Percentiles rank a stretch among this genome's conserved stretches.
These are phyloP conservation scores for Fagopyrum esculentum DNA, from an alignment of 148 eudicot genomes.

Conservation along the genomic window DNA sequence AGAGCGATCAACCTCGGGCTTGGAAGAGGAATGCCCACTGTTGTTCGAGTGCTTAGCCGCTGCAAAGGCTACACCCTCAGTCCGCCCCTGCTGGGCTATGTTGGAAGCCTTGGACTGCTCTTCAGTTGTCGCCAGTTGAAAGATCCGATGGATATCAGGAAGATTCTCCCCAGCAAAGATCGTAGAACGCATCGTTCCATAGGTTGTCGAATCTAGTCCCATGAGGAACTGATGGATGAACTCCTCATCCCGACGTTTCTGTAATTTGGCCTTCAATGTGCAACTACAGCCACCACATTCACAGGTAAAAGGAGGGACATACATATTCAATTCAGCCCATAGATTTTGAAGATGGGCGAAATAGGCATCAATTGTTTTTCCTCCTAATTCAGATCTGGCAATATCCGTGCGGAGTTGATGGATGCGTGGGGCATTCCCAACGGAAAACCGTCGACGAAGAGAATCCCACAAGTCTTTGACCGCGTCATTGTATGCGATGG, in stretches of 20 bases:
- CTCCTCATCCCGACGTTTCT: not conserved
- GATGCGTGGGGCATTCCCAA: not conserved
- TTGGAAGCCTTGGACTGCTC: not conserved
- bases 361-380: too few relatives aligned
- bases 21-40: not conserved
- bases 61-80: not conserved
- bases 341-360: too few relatives aligned
- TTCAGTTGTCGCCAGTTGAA: not conserved
- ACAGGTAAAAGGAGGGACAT: not conserved
- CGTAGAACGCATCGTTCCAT: not conserved
- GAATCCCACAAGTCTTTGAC: not conserved
- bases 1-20: not conserved
- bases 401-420: not conserved
- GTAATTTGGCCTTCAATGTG: not conserved
- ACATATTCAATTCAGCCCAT: not conserved
- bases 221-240: not conserved
- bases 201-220: not conserved
- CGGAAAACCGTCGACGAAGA: not conserved
- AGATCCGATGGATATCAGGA: not conserved
- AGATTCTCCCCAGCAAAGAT: not conserved
- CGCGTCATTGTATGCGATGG: not conserved
- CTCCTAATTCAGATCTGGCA: too few relatives aligned
- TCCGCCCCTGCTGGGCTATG: not conserved
- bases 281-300: not conserved
- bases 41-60: not conserved